Base-by-base conservation (phyloP, 108 stramenopile genomes). In the Nitzschia palea region DNA sequence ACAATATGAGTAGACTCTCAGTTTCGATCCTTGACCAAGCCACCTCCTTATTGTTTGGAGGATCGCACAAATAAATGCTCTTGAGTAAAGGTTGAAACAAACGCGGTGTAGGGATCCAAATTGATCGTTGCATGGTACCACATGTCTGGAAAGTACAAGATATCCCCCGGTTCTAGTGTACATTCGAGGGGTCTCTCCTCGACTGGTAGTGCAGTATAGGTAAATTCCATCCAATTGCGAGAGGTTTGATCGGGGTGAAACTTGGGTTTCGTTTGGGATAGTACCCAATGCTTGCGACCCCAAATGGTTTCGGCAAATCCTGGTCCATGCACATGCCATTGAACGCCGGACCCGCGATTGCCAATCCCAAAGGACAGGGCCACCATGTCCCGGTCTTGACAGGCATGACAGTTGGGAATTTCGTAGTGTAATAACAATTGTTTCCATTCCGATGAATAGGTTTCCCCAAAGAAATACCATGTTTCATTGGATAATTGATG, bases 91-190 rank as follows among this genome's bases (percentile, higher is more conserved):
- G 89, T 80, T 2, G 90, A 91, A 5, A 96, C 82, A 77, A 95
- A 96, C n/a, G 80, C 89, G 6, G 93, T 96, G 65, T 95, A 95
- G 27, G 74, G 73, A 65, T 91, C 90, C 37, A 92, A 67, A 64
- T 96, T 96, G 67, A 96, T 87, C 14, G 92, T 96, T 0, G 93
- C 93, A 76, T 96, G 96, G 44, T 75, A 81, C 92, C 90, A 96
- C 65, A 65, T 65, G 34, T 65, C 26, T 26, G 66, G 71, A 65
- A 96, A 94, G 67, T 96, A 96, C 26, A 96, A 76, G 42, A 95
- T 66, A 54, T 95, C 93, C 15, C 93, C 92, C 10, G 81, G 87
- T 53, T 81, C 28, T 26, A 96, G 62, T 23, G 87, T 89, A 54
- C 90, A 93, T 50, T 95, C 91, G 60, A 74, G 68, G 26, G 86